phyloP scores from a whole-genome alignment of 1,284 basidiomycete genomes.

The Apiotrichum sp. region DNA sequence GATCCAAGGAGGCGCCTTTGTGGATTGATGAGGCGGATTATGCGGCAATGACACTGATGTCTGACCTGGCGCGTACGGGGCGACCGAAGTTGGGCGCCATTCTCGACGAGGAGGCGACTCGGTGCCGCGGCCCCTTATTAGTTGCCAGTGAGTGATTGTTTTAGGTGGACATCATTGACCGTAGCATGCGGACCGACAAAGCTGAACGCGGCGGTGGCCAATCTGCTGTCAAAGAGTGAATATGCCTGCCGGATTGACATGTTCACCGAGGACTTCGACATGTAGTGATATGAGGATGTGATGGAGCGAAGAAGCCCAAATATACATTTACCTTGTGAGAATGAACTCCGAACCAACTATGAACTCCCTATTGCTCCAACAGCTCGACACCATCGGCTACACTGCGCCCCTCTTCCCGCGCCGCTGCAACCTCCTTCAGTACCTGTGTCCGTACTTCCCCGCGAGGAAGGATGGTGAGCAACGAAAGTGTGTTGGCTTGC shows the following conservation, averaged over 20 bases:
- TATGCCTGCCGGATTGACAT: constrained; percentile 53
- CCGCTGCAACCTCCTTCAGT: background rate
- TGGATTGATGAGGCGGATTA: constrained; percentile 64
- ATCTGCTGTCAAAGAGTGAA: constrained; percentile 56
- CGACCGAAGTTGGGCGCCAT: constrained; percentile 66
- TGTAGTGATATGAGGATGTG: constrained; percentile 23
- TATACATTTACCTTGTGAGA: background rate
- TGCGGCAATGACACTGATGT: constrained; percentile 59
- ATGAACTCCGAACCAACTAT: no score
- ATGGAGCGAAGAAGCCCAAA: background rate
- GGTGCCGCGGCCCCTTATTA: constrained; percentile 51
- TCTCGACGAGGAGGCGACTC: constrained; percentile 60
- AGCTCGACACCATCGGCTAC: background rate
- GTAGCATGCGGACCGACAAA: constrained; percentile 64
- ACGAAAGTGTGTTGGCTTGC: constrained; percentile 10
- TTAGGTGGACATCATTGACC: background rate
- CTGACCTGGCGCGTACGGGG: constrained; percentile 65
- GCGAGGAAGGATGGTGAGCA: constrained; percentile 1
- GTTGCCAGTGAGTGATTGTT: constrained; percentile 54
- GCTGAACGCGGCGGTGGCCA: constrained; percentile 64
- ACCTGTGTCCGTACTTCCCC: background rate
- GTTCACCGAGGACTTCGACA: constrained; percentile 64
- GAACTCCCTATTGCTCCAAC: background rate
- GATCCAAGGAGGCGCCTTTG: constrained; percentile 11
- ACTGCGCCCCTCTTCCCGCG: background rate